Evolutionary conservation across 2,329 filamentous ascomycete genomes (phyloP), one percentile per base, ranked within the genome.

Genomic region (Cytospora paraplurivora): DNA sequence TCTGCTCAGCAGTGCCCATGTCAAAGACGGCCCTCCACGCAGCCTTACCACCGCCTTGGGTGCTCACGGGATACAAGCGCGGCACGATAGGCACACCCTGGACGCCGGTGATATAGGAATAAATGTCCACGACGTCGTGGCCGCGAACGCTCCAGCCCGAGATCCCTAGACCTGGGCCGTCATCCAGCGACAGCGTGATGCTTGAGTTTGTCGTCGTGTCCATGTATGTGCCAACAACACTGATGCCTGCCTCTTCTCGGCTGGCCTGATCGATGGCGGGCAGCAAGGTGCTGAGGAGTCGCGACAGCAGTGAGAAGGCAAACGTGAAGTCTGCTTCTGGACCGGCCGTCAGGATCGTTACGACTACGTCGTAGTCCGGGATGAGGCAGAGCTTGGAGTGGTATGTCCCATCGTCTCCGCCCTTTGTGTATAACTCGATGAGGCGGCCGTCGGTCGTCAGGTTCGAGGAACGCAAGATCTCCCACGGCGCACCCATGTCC

Each of bases 361-460:
- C 69, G 35, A 76, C 76, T 7, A 81, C 65, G 54, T 77, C 76
- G 67, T 82, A 82, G 66, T 82, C 79, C 0, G 80, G 79, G 0
- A 83, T 70, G 2, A 83, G 68, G 19, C 72, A 75, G 0, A 81
- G 67, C 2, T 72, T 67, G 3, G 75, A 68, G 67, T 77, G 75
- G 69, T 82, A 83, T 15, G 69, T 61, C 17, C 76, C 76, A 3
- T 81, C 65, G 62, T 78, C 76, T 3, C 81, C 81, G 2, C 68
- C 71, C 68, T 83, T 84, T 32, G 77, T 76, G 69, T 81, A 82
- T 2, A 83, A 59, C 33, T 83, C 79, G 15, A 82, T 70, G 0
- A 79, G 67, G 4, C 78, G 76, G 33, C 75, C 72, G 63, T 78
- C 76, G 0, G 70, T 66, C 6, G 76, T 76, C 49, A 72, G 68